Evolutionary conservation across 345 rosid genomes (phyloP).

Genomic region (Pistacia vera): DNA sequence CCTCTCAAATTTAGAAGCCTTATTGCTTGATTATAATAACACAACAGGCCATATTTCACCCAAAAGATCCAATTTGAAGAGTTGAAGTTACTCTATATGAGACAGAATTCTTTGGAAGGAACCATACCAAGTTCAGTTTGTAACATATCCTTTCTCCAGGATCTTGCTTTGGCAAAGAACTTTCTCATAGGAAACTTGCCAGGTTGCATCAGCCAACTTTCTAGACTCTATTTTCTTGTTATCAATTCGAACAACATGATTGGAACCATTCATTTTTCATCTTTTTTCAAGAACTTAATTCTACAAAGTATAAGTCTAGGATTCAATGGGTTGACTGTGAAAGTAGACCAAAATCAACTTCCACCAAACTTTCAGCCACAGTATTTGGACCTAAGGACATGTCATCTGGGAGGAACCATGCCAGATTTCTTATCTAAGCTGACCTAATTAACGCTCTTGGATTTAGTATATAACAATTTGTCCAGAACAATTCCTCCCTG

Average conservation of each 20-base stretch:
- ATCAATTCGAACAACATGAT: neutral
- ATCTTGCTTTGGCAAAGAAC: slow-evolving; percentile 5
- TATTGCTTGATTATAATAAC: slow-evolving; percentile 7
- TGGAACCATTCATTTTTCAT: neutral
- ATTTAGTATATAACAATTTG: no score
- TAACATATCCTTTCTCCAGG: neutral
- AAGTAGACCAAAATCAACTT: neutral
- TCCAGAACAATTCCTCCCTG: no score
- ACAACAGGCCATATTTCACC: slow-evolving; percentile 16
- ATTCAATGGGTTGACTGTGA: no score
- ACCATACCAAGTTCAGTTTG: slow-evolving; percentile 9
- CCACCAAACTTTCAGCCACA: neutral
- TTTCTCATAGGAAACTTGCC: slow-evolving; percentile 26
- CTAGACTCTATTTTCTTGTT: neutral
- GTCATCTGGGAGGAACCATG: neutral
- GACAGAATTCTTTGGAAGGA: slow-evolving; percentile 13
- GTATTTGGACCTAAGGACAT: neutral
- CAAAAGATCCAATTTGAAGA: slow-evolving; percentile 23
- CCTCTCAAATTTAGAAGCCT: neutral
- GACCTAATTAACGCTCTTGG: no score
- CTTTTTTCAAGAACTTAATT: neutral
- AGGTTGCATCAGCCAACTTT: slow-evolving; percentile 19
- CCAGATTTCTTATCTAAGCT: no score
- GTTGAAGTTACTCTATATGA: slow-evolving; percentile 11
- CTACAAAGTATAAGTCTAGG: neutral